phyloP scores from a whole-genome alignment of 257 asterid genomes.

The Thymus mandschuricus region DNA sequence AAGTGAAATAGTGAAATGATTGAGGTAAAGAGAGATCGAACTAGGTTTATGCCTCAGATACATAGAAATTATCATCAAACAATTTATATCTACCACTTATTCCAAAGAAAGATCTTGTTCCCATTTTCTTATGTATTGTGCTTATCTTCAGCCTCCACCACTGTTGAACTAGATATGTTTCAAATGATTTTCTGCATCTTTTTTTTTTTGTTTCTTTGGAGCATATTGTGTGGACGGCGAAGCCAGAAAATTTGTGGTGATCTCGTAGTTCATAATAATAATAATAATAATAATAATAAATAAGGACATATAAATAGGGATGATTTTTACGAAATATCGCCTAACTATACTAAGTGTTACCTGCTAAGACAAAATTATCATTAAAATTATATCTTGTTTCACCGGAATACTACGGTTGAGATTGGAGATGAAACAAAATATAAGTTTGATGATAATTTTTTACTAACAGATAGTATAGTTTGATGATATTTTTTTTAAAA shows the following conservation, averaged over 20 bases:
- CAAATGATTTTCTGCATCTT: not conserved
- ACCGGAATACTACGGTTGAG: too few relatives aligned
- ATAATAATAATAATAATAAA: not conserved
- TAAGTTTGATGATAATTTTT: too few relatives aligned
- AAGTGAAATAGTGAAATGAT: constrained; percentile 29
- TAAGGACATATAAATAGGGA: too few relatives aligned
- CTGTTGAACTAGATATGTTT: constrained; percentile 32
- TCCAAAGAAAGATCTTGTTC: not conserved
- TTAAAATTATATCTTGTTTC: too few relatives aligned
- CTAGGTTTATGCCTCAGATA: not conserved
- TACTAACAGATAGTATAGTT: too few relatives aligned
- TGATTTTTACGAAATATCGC: too few relatives aligned
- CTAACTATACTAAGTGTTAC: too few relatives aligned
- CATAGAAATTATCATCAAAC: constrained; percentile 1
- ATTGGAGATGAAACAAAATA: too few relatives aligned
- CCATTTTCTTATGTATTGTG: not conserved
- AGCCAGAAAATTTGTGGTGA: too few relatives aligned
- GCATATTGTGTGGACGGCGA: not conserved
- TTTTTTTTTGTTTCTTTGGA: not conserved
- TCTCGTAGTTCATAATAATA: not conserved
- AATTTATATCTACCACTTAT: constrained; percentile 23
- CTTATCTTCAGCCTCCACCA: constrained; percentile 23
- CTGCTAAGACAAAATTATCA: too few relatives aligned
- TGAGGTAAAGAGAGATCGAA: constrained; percentile 21
- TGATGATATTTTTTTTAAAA: too few relatives aligned